Evolutionary conservation across 2,329 filamentous ascomycete genomes (phyloP), one percentile per base, ranked within the genome.

Genomic region (Leptographium wingfieldii): DNA sequence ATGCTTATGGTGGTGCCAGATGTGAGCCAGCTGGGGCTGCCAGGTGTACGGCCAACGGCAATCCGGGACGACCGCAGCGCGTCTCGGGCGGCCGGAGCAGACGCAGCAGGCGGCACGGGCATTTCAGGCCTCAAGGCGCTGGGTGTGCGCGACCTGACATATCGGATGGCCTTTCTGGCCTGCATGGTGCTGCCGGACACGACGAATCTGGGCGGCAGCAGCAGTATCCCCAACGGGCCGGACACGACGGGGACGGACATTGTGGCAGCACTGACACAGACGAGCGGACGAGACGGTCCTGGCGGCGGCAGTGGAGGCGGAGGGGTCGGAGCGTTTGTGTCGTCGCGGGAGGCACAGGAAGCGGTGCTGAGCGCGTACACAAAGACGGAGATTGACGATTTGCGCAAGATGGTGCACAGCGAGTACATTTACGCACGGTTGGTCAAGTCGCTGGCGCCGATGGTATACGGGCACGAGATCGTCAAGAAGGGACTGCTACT

Each of bases 401-500:
- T 99, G 65, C 87, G 91, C 73, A 79, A 84, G 60, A 94, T 99
- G 86, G 94, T 99, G 31, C 92, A 97, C 73, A 90, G 87, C 60
- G 90, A 95, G 63, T 92, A 96, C 70, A 96, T 97, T 66, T 99
- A 96, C 75, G 86, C 89, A 67, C 85, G 92, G 31, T 78, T 99
- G 11, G 91, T 99, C 43, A 89, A 95, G 68, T 96, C 92, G 0
- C 85, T 99, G 55, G 94, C 94, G 1, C 94, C 94, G 1, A 99
- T 92, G 80, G 92, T 99, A 3, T 99, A 96, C 68, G 94, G 94
- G 16, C 94, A 99, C 70, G 90, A 94, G 63, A 90, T 96, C 60
- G 92, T 99, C 69, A 99, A 99, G 76, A 99, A 99, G 73, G 94
- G 94, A 35, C 78, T 99, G 29, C 81, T 99, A 9, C 79, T 99